phyloP scores from a whole-genome alignment of 1,139 yeast genomes.

The Saccharomyces hybrid region DNA sequence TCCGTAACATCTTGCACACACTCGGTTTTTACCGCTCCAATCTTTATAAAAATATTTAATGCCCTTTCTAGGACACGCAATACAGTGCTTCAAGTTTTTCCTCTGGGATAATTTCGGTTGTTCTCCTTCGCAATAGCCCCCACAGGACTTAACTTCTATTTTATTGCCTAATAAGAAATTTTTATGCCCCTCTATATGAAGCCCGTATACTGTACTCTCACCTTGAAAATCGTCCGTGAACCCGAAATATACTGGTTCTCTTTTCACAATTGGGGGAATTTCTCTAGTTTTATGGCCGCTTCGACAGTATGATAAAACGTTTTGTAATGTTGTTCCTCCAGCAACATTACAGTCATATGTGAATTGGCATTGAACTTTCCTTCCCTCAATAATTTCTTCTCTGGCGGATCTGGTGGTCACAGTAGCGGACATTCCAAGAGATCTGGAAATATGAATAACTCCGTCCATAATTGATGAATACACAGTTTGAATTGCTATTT shows the following conservation, averaged over 20 bases:
- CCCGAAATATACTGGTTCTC: slow-evolving; percentile 21
- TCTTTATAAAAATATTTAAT: slow-evolving; percentile 21
- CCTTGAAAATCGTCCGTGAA: slow-evolving; percentile 17
- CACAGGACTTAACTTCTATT: slow-evolving; percentile 16
- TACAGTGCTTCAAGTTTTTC: slow-evolving; percentile 18
- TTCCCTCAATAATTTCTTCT: slow-evolving; percentile 15
- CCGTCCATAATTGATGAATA: slow-evolving; percentile 32
- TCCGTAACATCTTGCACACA: slow-evolving; percentile 24
- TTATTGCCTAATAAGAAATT: slow-evolving; percentile 19
- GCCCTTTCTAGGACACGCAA: slow-evolving; percentile 23
- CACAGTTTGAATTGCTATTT: slow-evolving; percentile 31
- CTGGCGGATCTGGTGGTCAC: slow-evolving; percentile 23
- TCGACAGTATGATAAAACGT: slow-evolving; percentile 21
- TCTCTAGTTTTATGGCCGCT: slow-evolving; percentile 20
- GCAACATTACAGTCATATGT: slow-evolving; percentile 23
- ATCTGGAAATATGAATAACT: slow-evolving; percentile 34
- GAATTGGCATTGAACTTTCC: slow-evolving; percentile 21
- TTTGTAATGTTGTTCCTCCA: slow-evolving; percentile 20
- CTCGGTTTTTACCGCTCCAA: slow-evolving; percentile 21
- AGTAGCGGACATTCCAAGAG: slow-evolving; percentile 32
- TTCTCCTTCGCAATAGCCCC: slow-evolving; percentile 15
- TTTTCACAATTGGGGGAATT: slow-evolving; percentile 9
- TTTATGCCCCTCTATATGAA: slow-evolving; percentile 13
- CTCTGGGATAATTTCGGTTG: slow-evolving; percentile 12
- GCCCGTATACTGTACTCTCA: slow-evolving; percentile 15